Conservation (phyloP, 164 flowering plant species). For the Liriodendron chinense region DNA sequence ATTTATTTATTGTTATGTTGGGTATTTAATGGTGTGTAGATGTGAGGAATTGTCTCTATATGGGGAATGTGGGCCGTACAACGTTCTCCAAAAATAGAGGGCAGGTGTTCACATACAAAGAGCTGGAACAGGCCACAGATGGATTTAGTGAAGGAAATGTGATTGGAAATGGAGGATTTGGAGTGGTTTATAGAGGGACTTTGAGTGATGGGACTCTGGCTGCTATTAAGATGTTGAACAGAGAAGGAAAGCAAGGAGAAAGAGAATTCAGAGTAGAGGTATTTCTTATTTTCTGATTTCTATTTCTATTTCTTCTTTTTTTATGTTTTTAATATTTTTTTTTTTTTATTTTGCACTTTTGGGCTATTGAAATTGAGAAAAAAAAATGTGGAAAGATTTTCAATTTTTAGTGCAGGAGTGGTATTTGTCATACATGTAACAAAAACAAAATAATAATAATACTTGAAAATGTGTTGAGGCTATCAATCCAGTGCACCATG, state of each 20-base stretch:
- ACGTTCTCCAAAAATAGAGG: constrained; percentile 42
- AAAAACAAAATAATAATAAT: too few relatives aligned
- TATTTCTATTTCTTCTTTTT: background rate
- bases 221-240: constrained; percentile 66
- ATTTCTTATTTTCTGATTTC: background rate
- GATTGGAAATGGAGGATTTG: constrained; percentile 68
- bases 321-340: background rate
- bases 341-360: background rate
- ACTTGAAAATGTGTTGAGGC: too few relatives aligned
- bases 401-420: background rate
- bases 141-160: constrained; percentile 61
- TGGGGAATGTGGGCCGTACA: constrained; percentile 27
- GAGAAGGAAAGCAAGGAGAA: constrained; percentile 79
- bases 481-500: too few relatives aligned
- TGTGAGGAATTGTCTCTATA: constrained; percentile 51
- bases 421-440: too few relatives aligned
- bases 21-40: constrained; percentile 29
- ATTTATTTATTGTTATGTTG: background rate
- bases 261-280: constrained; percentile 90
- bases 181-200: constrained; percentile 67
- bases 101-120: constrained; percentile 84
- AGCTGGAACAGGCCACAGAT: constrained; percentile 71
- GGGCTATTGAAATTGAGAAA: too few relatives aligned
- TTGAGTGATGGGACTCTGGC: constrained; percentile 72
- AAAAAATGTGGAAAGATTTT: background rate